Conservation (phyloP, 176 grass and related monocot species). For the Juncus inflexus region DNA sequence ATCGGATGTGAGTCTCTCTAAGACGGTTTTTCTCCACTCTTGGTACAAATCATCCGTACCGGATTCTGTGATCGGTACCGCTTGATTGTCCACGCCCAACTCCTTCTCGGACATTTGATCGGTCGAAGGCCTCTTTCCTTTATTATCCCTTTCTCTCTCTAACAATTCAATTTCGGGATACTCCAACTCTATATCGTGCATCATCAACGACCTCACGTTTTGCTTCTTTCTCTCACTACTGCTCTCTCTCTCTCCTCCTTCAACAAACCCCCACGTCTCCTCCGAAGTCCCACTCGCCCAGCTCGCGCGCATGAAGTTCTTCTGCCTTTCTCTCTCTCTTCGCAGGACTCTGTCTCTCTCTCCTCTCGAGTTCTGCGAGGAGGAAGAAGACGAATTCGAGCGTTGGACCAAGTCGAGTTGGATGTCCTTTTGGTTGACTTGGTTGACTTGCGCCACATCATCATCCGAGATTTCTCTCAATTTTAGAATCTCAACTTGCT, state of each 20-base stretch:
- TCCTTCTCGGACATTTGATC: slow-evolving; percentile 71
- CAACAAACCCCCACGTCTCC: slow-evolving; percentile 35
- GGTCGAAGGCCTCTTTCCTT: slow-evolving; percentile 30
- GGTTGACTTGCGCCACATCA: slow-evolving; percentile 27
- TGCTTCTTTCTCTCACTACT: slow-evolving; percentile 11
- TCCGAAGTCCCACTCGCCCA: slow-evolving; percentile 34
- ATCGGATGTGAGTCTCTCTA: slow-evolving; percentile 56
- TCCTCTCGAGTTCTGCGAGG: slow-evolving; percentile 7
- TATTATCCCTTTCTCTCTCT: slow-evolving; percentile 30
- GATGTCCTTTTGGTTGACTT: slow-evolving; percentile 62
- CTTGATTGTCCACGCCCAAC: slow-evolving; percentile 68
- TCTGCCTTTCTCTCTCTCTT: slow-evolving; percentile 33
- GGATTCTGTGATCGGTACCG: slow-evolving; percentile 26
- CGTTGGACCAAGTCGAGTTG: slow-evolving; percentile 84
- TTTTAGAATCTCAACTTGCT: slow-evolving; percentile 72
- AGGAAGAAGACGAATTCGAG: slow-evolving; percentile 25
- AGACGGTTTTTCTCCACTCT: slow-evolving; percentile 79
- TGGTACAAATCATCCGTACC: slow-evolving; percentile 31
- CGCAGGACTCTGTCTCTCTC: slow-evolving; percentile 19
- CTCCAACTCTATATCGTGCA: slow-evolving; percentile 29
- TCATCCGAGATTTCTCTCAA: slow-evolving; percentile 61
- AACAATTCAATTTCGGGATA: slow-evolving; percentile 28
- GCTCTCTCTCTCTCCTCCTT: slow-evolving; percentile 3
- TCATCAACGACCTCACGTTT: slow-evolving; percentile 18
- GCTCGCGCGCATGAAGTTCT: slow-evolving; percentile 3